Evolutionary conservation across 805 yeast species (phyloP).

Genomic region (Zygosaccharomyces lentus): DNA sequence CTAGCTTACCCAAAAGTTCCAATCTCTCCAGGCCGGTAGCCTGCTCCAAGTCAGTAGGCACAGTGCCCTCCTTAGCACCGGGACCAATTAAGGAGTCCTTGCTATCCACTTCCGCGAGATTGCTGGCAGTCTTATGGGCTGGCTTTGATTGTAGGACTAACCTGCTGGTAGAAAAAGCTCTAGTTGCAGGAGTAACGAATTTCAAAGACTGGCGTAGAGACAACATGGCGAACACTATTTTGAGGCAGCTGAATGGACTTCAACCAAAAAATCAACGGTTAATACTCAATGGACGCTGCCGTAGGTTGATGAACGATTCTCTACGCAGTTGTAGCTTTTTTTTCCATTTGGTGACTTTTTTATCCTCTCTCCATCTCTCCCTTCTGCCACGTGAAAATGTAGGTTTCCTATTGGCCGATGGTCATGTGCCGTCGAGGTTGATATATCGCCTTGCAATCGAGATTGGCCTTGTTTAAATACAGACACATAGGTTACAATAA

Average conservation of each 20-base stretch:
- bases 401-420: not conserved
- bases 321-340: not conserved
- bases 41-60: slow-evolving; percentile 93
- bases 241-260: not conserved
- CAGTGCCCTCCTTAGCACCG: slow-evolving; percentile 80
- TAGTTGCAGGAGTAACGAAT: slow-evolving; percentile 31
- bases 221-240: slow-evolving; percentile 25
- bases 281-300: not conserved
- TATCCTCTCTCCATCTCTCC: not conserved
- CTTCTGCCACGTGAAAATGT: slow-evolving; percentile 1
- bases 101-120: slow-evolving; percentile 74
- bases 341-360: slow-evolving; percentile 1
- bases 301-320: not conserved
- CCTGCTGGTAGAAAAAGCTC: slow-evolving; percentile 34
- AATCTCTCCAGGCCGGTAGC: slow-evolving; percentile 98
- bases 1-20: slow-evolving; percentile 87
- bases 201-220: slow-evolving; percentile 36
- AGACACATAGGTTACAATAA: too few species aligned
- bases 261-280: not conserved
- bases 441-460: not conserved
- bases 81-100: slow-evolving; percentile 77
- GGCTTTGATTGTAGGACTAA: slow-evolving; percentile 36
- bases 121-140: slow-evolving; percentile 57
- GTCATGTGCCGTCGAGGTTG: not conserved
- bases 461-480: not conserved